Base-by-base conservation (phyloP, 192 early-diverging fungal genomes). In the Diversispora eburnea region DNA sequence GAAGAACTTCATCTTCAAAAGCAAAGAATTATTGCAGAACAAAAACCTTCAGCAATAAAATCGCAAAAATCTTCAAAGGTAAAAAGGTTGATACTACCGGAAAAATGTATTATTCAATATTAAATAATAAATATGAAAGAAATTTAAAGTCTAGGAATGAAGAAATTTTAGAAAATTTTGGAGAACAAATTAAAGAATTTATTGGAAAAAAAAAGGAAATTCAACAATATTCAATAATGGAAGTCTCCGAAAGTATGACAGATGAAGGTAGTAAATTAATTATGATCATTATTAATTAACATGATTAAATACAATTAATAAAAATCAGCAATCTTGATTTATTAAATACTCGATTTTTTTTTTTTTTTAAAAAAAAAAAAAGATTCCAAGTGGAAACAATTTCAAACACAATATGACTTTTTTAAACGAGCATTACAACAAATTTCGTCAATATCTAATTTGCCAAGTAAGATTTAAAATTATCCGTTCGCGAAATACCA, bases 401-500 rank as follows among this genome's bases (percentile, higher is more conserved):
- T 49, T 7, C 47, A 49, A 7, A 66, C 19, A 5, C 64, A 66
- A 49, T 7, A 10, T 45, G 64, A 66, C 19, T 66, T 66, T 49
- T 66, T 67, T 51, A 51, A 52, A 51, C 46, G n/a, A 4, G 33
- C 20, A 20, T 52, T 20, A 17, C 19, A 51, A 33, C 47, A 52
- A 67, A 52, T 33, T 47, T 20, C 25, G 2, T 15, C 12, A 2
- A 39, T 13, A 33, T 52, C 22, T 17, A 6, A 22, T 52, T 12
- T 10, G 48, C 66, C 25, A 67, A 22, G 66, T 67, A 67, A 67
- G 66, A 13, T 67, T 47, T 7, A 39, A 22, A 33, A 20, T 19
- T 52, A n/a, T 48, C 22, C n/a, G n/a, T n/a, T n/a, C n/a, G n/a
- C n/a, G n/a, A n/a, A n/a, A n/a, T n/a, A n/a, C n/a, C n/a, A n/a